Conservation (phyloP, 129 eudicot species). For the Flaveria linearis region DNA sequence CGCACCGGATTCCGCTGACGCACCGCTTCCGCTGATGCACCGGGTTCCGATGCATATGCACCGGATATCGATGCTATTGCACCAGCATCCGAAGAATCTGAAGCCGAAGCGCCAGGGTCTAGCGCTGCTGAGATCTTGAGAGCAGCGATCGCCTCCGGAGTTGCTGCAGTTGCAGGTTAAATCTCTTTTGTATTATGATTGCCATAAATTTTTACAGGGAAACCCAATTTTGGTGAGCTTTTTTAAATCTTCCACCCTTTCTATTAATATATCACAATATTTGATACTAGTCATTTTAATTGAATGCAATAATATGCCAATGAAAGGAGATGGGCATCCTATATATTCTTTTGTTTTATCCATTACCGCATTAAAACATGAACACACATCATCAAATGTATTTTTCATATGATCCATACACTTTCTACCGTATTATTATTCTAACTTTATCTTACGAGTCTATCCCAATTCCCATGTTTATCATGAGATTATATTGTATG, state of each 20-base stretch:
- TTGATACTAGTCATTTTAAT: background rate
- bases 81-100: background rate
- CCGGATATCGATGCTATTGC: background rate
- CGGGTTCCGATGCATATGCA: background rate
- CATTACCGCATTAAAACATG: background rate
- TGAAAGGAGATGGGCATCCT: background rate
- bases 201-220: background rate
- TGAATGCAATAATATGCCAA: background rate
- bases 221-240: background rate
- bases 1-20: conserved; percentile 27
- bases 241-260: background rate
- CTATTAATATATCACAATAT: conserved; percentile 5
- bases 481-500: background rate
- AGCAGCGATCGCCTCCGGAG: conserved; percentile 39
- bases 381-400: background rate
- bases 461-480: too few species aligned
- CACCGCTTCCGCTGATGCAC: conserved; percentile 4
- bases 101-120: background rate
- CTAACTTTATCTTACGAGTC: too few species aligned
- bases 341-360: background rate
- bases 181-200: conserved; percentile 34
- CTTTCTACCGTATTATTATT: too few species aligned
- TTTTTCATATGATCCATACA: too few species aligned
- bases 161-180: conserved; percentile 50
- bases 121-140: conserved; percentile 31